These are phyloP conservation scores for Cercospora citrullina DNA, from an alignment of 2,329 filamentous ascomycete species.

Conservation along the genomic window DNA sequence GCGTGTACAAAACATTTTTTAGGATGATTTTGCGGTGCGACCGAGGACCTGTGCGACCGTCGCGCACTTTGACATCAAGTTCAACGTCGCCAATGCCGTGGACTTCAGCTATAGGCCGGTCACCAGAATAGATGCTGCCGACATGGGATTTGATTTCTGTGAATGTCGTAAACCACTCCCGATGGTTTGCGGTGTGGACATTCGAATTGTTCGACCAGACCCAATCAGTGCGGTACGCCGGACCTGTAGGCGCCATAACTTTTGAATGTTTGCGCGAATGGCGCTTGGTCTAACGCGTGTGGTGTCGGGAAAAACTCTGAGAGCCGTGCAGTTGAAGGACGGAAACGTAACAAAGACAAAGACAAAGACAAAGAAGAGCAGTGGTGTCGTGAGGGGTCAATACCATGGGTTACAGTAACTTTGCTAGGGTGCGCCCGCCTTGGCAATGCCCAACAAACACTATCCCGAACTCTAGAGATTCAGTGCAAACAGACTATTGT, in stretches of 20 bases:
- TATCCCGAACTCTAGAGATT: too few species aligned
- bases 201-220: constrained; percentile 25
- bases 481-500: too few species aligned
- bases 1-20: constrained; percentile 21
- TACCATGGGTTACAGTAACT: too few species aligned
- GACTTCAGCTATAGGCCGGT: not conserved
- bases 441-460: too few species aligned
- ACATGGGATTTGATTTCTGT: not conserved
- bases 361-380: too few species aligned
- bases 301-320: not conserved
- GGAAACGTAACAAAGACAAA: too few species aligned
- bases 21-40: not conserved
- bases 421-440: too few species aligned
- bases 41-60: not conserved
- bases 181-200: constrained; percentile 27
- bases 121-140: not conserved
- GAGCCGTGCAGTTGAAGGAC: too few species aligned
- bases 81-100: constrained; percentile 16
- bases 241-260: constrained; percentile 25
- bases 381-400: too few species aligned
- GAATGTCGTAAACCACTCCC: constrained; percentile 26
- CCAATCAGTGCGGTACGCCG: constrained; percentile 26
- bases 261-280: not conserved
- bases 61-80: constrained; percentile 10
- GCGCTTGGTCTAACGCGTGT: too few species aligned